Conservation (phyloP, 2,329 filamentous ascomycete genomes). For the Colletotrichum sp. region DNA sequence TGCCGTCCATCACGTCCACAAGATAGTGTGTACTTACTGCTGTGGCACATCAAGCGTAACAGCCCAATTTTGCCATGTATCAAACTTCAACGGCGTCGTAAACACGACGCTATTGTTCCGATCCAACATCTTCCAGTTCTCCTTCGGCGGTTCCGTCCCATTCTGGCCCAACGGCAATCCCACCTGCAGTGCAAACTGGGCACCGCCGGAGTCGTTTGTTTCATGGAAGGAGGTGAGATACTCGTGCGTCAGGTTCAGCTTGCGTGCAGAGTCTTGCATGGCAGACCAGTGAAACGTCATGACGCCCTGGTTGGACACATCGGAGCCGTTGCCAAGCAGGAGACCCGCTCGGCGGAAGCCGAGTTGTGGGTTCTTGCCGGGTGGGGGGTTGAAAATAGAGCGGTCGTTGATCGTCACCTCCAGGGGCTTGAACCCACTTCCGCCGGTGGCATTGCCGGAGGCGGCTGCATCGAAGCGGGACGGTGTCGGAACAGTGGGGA, state of each 20-base stretch:
- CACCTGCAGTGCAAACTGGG: slow-evolving; percentile 59
- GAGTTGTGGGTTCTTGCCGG: slow-evolving; percentile 49
- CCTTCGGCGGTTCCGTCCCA: slow-evolving; percentile 30
- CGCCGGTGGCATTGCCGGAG: slow-evolving; percentile 34
- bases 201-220: slow-evolving; percentile 47
- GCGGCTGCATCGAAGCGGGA: slow-evolving; percentile 42
- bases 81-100: slow-evolving; percentile 50
- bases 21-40: slow-evolving; percentile 43
- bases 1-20: background rate
- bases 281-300: slow-evolving; percentile 68
- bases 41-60: slow-evolving; percentile 60
- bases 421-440: slow-evolving; percentile 34
- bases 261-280: slow-evolving; percentile 52
- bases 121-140: slow-evolving; percentile 49
- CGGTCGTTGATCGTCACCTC: slow-evolving; percentile 61
- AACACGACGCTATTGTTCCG: slow-evolving; percentile 56
- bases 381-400: slow-evolving; percentile 59
- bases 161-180: slow-evolving; percentile 51
- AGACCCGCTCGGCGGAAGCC: slow-evolving; percentile 45
- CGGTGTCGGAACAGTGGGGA: slow-evolving; percentile 38
- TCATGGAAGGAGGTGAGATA: slow-evolving; percentile 61
- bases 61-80: slow-evolving; percentile 65
- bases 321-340: slow-evolving; percentile 48
- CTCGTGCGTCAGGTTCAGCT: slow-evolving; percentile 64
- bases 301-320: slow-evolving; percentile 53